Evolutionary conservation across 441 rosid genomes (phyloP).

Genomic region (Corymbia citriodora): DNA sequence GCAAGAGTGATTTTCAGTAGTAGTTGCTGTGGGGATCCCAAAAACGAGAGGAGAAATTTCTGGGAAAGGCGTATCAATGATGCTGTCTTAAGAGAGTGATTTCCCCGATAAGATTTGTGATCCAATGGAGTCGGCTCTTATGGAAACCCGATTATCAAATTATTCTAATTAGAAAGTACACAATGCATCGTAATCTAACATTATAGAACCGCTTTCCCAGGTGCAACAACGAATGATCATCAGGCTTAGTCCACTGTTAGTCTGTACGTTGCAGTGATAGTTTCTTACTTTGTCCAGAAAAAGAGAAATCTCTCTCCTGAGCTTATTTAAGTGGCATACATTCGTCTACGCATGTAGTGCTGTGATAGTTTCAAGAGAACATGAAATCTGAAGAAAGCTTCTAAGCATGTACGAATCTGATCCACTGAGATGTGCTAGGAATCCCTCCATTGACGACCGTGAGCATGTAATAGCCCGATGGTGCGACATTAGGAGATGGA

Average conservation of each 20-base stretch:
- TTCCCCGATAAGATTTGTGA: background rate
- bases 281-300: background rate
- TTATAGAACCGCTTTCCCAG: background rate
- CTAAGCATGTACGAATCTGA: constrained; percentile 14
- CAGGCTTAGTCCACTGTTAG: background rate
- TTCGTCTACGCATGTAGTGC: background rate
- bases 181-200: background rate
- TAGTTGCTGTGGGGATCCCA: background rate
- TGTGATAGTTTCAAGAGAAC: background rate
- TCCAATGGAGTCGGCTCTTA: background rate
- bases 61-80: background rate
- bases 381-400: background rate
- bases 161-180: background rate
- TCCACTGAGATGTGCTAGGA: constrained; percentile 28
- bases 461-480: constrained; percentile 27
- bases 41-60: background rate
- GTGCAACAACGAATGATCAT: background rate
- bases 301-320: background rate
- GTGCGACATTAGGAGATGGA: constrained; percentile 17
- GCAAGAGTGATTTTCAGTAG: background rate
- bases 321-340: background rate
- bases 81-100: background rate
- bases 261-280: background rate
- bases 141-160: background rate
- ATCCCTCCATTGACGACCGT: constrained; percentile 23